Evolutionary conservation across 2,329 filamentous ascomycete species (phyloP), one percentile per base, ranked within the genome.

Genomic region (Trichoderma gracile): DNA sequence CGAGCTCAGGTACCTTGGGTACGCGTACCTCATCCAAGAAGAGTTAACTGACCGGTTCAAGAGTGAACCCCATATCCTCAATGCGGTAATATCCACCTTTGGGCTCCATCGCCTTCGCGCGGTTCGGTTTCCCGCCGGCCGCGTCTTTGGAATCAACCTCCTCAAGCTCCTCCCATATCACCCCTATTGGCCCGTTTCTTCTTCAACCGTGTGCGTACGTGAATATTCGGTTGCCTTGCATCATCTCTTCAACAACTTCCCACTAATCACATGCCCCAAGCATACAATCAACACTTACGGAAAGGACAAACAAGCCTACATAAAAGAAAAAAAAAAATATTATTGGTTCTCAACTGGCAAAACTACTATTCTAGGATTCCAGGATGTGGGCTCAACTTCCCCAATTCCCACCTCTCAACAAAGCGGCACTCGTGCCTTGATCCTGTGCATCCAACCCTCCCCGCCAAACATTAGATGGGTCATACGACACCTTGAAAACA

Each of bases 401-500:
- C 14, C 10, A 5, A 23, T 19, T 33, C n/a, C 17, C 17, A 38
- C 2, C 42, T n/a, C 25, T 23, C 47, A 3, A 27, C 47, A 3
- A 27, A 9, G 8, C 46, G 30, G 8, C 40, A 30, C 56, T 61
- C 55, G 38, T 43, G 27, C 30, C 46, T 42, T 40, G 15, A 30
- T 42, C 46, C 38, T 4, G 19, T 45, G 19, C 64, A 65, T 65
- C 64, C 58, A 65, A 65, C 52, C 50, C 30, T 55, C 43, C 38
- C 14, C 19, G 14, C 43, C 19, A 55, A 55, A 47, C 19, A 43
- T 42, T 33, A 53, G 50, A 38, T n/a, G n/a, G 30, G 27, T 17
- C 23, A 9, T 52, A 15, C 14, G 5, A 27, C 21, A 5, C 5
- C 43, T n/a, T 3, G 33, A 14, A 14, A 38, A 14, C 17, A 30